Evolutionary conservation across 2,329 filamentous ascomycete genomes (phyloP), one percentile per base, ranked within the genome.

Genomic region (Rhynchosporium graminicola): DNA sequence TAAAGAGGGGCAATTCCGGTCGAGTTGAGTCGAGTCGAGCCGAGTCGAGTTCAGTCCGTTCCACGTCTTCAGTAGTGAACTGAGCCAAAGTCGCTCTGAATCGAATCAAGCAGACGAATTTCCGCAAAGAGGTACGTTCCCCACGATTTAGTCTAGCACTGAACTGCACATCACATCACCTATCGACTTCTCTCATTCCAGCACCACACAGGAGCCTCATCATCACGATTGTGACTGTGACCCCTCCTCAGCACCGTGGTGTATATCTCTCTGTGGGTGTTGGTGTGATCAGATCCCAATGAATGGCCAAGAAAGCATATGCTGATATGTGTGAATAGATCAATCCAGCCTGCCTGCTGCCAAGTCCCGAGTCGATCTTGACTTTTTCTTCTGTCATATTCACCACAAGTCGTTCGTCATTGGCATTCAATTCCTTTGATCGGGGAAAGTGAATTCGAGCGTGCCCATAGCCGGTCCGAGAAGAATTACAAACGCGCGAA

Each of bases 241-340:
- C 52, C 42, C 26, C 52, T 43, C 38, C 38, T 55, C 29, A 20
- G 43, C 28, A 5, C 15, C 38, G 36, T 43, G 52, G 8, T 20
- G 1, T 51, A 28, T 15, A 8, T 52, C 15, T n/a, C n/a, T 42
- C 26, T 52, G 29, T 45, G 29, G 56, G 63, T 57, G 56, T 61
- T 36, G 33, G 6, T 55, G 63, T 66, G 64, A 59, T 62, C 61
- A 65, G 62, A 68, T 64, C 57, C 61, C 15, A 12, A 26, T 55
- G 28, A 54, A 33, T 40, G 48, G 54, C 33, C 59, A 51, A 20
- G 6, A 56, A 62, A 66, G 51, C 60, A 36, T 62, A 60, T 62
- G 60, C 64, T 66, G 45, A 66, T 61, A 60, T 58, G 55, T 54
- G 33, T 61, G 57, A 38, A 43, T 54, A 63, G 59, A 15, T 50